Base-by-base conservation (phyloP, 192 early-diverging fungal genomes). In the Coemansia biformis region DNA sequence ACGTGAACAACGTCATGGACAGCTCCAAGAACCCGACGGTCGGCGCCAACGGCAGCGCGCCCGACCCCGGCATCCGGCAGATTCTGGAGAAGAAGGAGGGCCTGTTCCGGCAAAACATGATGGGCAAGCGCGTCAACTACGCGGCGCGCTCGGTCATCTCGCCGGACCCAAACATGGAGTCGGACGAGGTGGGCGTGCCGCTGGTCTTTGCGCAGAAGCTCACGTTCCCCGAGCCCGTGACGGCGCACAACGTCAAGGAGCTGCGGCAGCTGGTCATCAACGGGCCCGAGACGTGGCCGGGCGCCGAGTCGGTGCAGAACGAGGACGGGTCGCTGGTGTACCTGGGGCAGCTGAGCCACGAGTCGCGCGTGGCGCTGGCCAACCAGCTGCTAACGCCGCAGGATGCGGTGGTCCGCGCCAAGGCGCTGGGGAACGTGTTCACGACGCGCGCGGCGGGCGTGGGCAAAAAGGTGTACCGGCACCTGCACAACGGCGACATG, bases 111-210 rank as follows among this genome's bases (percentile, higher is more conserved):
- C 96, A 92, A 78, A 93, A 99, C 71, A 96, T 99, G 93, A 99
- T 99, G 96, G 96, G 96, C 44, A 99, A 99, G 77, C 88, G 96
- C 57, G 96, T 99, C 74, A 99, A 99, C 79, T 98, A 87, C 62
- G 92, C 96, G 4, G 96, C 95, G 8, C 87, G 96, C 41, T 89
- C 86, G 37, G 96, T 99, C 43, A 99, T 99, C 63, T 89, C 87
- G 46, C 96, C 96, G 10, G 96, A 99, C 63, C 92, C 92, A 8
- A 92, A 94, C 58, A 88, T 99, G 42, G 96, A 99, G 54, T 96
- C 94, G 3, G 86, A 83, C 59, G 96, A 99, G 76, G 93, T 99
- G 43, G 96, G 96, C 38, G 87, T 99, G 35, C 96, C 96, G 22
- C 91, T 91, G 2, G 89, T 89, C 44, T 98, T 99, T 75, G 96